Evolutionary conservation across 1,284 basidiomycete genomes (phyloP).

Genomic region (Ceratobasidium sp.): DNA sequence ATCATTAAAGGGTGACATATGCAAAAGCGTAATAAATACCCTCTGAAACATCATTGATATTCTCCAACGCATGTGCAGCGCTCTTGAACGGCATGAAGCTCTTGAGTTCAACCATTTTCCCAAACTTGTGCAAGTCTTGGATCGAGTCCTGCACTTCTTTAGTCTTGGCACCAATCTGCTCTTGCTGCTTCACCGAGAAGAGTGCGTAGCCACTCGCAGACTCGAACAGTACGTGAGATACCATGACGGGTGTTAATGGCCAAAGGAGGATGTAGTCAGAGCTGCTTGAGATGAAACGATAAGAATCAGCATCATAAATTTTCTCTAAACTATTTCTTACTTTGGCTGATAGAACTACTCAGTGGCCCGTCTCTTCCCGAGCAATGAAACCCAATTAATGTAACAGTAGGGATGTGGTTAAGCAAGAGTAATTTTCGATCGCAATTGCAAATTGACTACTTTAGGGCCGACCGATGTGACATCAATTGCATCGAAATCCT

Average conservation of each 20-base stretch:
- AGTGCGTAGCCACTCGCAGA: constrained; percentile 94
- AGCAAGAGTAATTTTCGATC: constrained; percentile 17
- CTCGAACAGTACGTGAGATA: constrained; percentile 93
- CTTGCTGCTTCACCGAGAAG: constrained; percentile 88
- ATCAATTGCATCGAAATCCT: too few species aligned
- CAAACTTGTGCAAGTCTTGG: constrained; percentile 87
- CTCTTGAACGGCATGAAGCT: constrained; percentile 96
- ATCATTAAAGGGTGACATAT: not conserved
- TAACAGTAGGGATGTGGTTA: not conserved
- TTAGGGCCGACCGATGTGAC: not conserved
- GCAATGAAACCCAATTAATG: not conserved
- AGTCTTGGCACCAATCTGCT: constrained; percentile 86
- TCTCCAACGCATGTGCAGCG: constrained; percentile 95
- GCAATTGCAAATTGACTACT: not conserved
- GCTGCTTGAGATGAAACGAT: not conserved
- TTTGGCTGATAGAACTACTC: too few species aligned
- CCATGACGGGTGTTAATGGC: constrained; percentile 55
- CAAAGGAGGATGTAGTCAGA: not conserved
- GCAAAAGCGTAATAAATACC: constrained; percentile 59
- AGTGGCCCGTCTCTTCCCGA: not conserved
- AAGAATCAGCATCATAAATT: not conserved
- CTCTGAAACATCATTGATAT: constrained; percentile 96
- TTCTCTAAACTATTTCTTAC: too few species aligned
- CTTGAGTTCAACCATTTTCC: constrained; percentile 91
- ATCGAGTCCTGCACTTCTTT: constrained; percentile 86